Percentiles rank a stretch among this genome's conserved stretches.
Conservation (phyloP, 768 basidiomycete genomes). For the Lactarius deliciosus region DNA sequence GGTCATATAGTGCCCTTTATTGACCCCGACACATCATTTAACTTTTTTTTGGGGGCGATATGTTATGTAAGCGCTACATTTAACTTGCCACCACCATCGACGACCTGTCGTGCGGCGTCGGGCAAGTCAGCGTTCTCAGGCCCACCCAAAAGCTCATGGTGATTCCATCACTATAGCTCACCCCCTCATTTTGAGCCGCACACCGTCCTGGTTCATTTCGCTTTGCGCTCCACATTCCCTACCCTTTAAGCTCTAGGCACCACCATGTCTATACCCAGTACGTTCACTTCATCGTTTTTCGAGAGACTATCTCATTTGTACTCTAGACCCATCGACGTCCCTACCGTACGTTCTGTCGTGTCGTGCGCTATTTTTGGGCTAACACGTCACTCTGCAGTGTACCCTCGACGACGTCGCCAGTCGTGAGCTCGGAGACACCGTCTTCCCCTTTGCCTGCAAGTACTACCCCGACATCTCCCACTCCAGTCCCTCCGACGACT, state of each 20-base stretch:
- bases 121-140: neutral
- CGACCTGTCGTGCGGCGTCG: slow-evolving; percentile 11
- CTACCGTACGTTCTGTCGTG: slow-evolving; percentile 11
- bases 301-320: neutral
- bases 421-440: slow-evolving; percentile 3
- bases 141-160: slow-evolving; percentile 13
- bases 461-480: slow-evolving; percentile 6
- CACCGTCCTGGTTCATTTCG: neutral
- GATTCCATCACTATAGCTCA: neutral
- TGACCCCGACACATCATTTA: slow-evolving; percentile 1
- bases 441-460: slow-evolving; percentile 11
- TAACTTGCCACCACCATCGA: slow-evolving; percentile 12
- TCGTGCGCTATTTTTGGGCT: neutral
- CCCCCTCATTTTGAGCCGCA: slow-evolving; percentile 2
- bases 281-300: neutral
- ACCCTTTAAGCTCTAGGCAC: neutral
- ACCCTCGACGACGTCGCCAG: neutral
- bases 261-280: slow-evolving; percentile 19
- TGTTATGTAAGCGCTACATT: slow-evolving; percentile 21
- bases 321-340: accelerated
- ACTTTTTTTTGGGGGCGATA: neutral
- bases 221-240: slow-evolving; percentile 23
- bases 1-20: neutral
- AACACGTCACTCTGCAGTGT: neutral
- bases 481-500: slow-evolving; percentile 7